phyloP scores from a whole-genome alignment of 106 monocot species.

The Allium cepa region DNA sequence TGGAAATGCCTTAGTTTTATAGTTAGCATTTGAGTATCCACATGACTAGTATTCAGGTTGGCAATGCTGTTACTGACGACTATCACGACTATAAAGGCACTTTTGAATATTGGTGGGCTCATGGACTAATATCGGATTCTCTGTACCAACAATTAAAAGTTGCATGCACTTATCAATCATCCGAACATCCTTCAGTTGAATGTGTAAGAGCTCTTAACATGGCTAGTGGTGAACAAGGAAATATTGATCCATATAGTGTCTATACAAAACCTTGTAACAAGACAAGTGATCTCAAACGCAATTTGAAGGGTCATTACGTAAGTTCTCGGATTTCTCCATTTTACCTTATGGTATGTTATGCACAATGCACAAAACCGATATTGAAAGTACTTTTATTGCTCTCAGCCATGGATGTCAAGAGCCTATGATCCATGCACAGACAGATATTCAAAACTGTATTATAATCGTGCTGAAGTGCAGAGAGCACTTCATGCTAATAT shows the following conservation, averaged over 20 bases:
- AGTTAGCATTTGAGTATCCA: too few relatives aligned
- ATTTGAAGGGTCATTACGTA: conserved; percentile 73
- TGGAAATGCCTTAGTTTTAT: too few relatives aligned
- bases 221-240: conserved; percentile 56
- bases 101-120: conserved; percentile 98
- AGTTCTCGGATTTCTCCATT: conserved; percentile 9
- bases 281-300: conserved; percentile 24
- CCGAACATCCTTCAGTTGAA: conserved; percentile 57
- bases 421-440: conserved; percentile 92
- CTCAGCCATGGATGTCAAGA: conserved; percentile 82
- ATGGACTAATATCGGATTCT: conserved; percentile 81
- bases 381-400: neutral
- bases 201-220: conserved; percentile 49
- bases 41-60: conserved; percentile 38
- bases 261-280: conserved; percentile 63
- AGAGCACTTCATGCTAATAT: conserved; percentile 83
- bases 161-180: conserved; percentile 43
- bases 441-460: conserved; percentile 50
- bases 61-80: conserved; percentile 98
- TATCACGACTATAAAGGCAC: conserved; percentile 87
- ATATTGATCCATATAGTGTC: conserved; percentile 91
- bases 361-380: too few relatives aligned
- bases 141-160: conserved; percentile 51
- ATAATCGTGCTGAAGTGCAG: conserved; percentile 79
- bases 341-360: neutral